phyloP scores from a whole-genome alignment of 2,329 filamentous ascomycete species.

The Monascus ruber region DNA sequence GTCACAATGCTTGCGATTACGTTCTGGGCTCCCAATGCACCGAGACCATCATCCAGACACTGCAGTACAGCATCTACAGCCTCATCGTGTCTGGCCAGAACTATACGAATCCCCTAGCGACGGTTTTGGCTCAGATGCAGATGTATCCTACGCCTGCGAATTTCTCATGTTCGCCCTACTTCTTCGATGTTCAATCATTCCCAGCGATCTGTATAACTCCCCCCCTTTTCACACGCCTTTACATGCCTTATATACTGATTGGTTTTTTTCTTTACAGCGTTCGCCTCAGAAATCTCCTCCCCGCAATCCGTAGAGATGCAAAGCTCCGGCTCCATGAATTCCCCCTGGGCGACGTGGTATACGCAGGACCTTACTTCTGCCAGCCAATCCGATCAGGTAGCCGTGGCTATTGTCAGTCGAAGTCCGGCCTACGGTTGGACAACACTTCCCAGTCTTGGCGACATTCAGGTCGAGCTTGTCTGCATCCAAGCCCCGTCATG shows the following conservation, averaged over 20 bases:
- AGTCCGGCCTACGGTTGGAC: slow-evolving; percentile 16
- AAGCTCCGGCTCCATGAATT: slow-evolving; percentile 15
- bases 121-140: slow-evolving; percentile 18
- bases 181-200: slow-evolving; percentile 23
- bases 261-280: slow-evolving; percentile 13
- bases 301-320: slow-evolving; percentile 15
- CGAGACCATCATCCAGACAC: slow-evolving; percentile 15
- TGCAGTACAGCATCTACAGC: slow-evolving; percentile 17
- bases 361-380: slow-evolving; percentile 20
- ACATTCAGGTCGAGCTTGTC: slow-evolving; percentile 25
- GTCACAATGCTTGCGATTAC: slow-evolving; percentile 27
- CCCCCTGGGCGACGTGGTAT: slow-evolving; percentile 27
- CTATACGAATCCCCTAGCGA: slow-evolving; percentile 19
- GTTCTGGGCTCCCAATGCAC: slow-evolving; percentile 26
- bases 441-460: slow-evolving; percentile 14
- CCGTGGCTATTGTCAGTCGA: slow-evolving; percentile 26
- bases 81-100: slow-evolving; percentile 15
- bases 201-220: slow-evolving; percentile 20
- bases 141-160: slow-evolving; percentile 9
- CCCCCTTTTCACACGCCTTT: slow-evolving; percentile 1
- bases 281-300: slow-evolving; percentile 19
- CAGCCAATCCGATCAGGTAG: slow-evolving; percentile 25
- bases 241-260: slow-evolving; percentile 1
- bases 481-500: slow-evolving; percentile 24
- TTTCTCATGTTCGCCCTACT: slow-evolving; percentile 16